Percentiles rank a stretch among this genome's conserved stretches.
phyloP scores from a whole-genome alignment of 1,284 basidiomycete genomes.

The Leccinum cinnamomeum region DNA sequence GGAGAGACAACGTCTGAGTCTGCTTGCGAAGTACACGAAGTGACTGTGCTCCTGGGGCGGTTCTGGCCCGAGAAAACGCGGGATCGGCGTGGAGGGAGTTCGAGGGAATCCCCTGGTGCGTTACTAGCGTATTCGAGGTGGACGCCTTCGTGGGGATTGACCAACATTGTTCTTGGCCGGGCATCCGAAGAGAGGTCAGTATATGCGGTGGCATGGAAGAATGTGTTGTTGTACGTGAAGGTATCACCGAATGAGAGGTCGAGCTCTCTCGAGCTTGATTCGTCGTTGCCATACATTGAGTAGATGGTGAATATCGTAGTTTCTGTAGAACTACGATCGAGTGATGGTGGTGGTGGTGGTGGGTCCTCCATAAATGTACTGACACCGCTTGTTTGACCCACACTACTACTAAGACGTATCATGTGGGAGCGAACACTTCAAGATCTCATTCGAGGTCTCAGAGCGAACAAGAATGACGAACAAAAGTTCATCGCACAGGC shows the following conservation, averaged over 20 bases:
- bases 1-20: slow-evolving; percentile 23
- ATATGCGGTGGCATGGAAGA: slow-evolving; percentile 26
- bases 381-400: background rate
- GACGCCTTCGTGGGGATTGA: slow-evolving; percentile 21
- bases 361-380: slow-evolving; percentile 41
- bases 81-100: slow-evolving; percentile 29
- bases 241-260: slow-evolving; percentile 36
- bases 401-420: background rate
- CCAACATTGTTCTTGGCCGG: slow-evolving; percentile 8
- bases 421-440: slow-evolving; percentile 96
- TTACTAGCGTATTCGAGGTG: slow-evolving; percentile 11
- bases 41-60: slow-evolving; percentile 26
- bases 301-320: slow-evolving; percentile 77
- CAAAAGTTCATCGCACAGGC: slow-evolving; percentile 79
- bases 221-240: slow-evolving; percentile 28
- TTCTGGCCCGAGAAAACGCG: slow-evolving; percentile 26
- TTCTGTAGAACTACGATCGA: slow-evolving; percentile 48
- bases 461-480: slow-evolving; percentile 84
- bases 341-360: slow-evolving; percentile 10
- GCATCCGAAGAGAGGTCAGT: slow-evolving; percentile 16
- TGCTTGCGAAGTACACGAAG: slow-evolving; percentile 31
- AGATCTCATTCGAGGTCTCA: slow-evolving; percentile 87
- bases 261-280: slow-evolving; percentile 30
- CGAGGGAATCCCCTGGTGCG: slow-evolving; percentile 18
- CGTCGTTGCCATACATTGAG: slow-evolving; percentile 70